Conservation (phyloP, 2,329 filamentous ascomycete species). For the Colletotrichum abscissum region DNA sequence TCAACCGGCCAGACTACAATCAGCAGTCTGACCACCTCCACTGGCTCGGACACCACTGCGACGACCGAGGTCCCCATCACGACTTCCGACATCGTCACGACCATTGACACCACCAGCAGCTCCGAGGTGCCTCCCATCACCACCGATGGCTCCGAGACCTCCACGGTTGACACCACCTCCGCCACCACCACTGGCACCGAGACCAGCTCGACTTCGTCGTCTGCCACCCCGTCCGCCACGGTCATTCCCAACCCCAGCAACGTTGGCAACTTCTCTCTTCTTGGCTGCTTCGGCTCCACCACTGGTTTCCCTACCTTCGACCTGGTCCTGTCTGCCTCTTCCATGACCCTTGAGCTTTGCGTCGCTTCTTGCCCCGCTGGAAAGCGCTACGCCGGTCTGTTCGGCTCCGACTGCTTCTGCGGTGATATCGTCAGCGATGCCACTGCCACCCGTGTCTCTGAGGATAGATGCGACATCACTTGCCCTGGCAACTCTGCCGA, state of each 20-base stretch:
- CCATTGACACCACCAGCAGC: not conserved
- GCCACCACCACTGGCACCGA: not conserved
- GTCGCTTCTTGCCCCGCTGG: slow-evolving; percentile 38
- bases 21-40: not conserved
- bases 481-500: slow-evolving; percentile 54
- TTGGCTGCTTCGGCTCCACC: slow-evolving; percentile 44
- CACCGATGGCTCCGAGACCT: not conserved
- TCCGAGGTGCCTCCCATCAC: not conserved
- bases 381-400: slow-evolving; percentile 23
- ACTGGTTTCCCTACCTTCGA: slow-evolving; percentile 43
- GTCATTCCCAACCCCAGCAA: slow-evolving; percentile 24
- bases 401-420: slow-evolving; percentile 39
- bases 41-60: not conserved
- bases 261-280: slow-evolving; percentile 38
- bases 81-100: not conserved
- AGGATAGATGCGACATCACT: slow-evolving; percentile 45
- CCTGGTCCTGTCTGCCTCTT: slow-evolving; percentile 21
- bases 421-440: slow-evolving; percentile 35
- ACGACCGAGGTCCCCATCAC: not conserved
- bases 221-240: not conserved
- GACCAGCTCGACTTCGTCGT: not conserved
- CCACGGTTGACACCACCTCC: not conserved
- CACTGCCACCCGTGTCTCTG: slow-evolving; percentile 17
- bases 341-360: slow-evolving; percentile 42
- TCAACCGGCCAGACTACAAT: not conserved